Conservation (phyloP, 1,139 yeast genomes). For the Pichia sp. region DNA sequence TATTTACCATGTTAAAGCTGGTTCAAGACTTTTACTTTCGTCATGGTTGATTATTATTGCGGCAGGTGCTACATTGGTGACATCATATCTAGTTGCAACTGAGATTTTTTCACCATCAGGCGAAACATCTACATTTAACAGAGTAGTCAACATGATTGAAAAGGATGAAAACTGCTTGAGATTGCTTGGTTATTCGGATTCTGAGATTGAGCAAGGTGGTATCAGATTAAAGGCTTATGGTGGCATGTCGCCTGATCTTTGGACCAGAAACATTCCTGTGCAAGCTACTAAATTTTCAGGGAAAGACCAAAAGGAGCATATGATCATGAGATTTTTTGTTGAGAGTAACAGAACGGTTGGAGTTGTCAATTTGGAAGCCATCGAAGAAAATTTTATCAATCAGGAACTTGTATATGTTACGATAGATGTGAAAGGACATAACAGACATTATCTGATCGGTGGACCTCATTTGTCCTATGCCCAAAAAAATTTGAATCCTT, state of each 20-base stretch:
- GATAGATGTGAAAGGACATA: slow-evolving; percentile 68
- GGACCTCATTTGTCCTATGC: slow-evolving; percentile 26
- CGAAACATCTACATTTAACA: slow-evolving; percentile 83
- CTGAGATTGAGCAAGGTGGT: slow-evolving; percentile 30
- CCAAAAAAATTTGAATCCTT: slow-evolving; percentile 22
- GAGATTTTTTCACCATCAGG: slow-evolving; percentile 87
- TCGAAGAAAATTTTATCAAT: slow-evolving; percentile 59
- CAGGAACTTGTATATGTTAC: slow-evolving; percentile 73
- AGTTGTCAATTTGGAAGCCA: slow-evolving; percentile 72
- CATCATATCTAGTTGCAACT: slow-evolving; percentile 68
- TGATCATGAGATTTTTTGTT: slow-evolving; percentile 82
- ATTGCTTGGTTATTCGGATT: slow-evolving; percentile 47
- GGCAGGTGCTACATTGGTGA: slow-evolving; percentile 61
- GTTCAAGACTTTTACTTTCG: slow-evolving; percentile 58
- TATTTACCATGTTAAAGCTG: slow-evolving; percentile 42
- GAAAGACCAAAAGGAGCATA: slow-evolving; percentile 71
- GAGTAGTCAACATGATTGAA: slow-evolving; percentile 75
- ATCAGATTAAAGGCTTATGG: slow-evolving; percentile 77
- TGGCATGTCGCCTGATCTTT: slow-evolving; percentile 60
- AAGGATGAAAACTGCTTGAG: slow-evolving; percentile 58
- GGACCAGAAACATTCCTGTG: slow-evolving; percentile 88
- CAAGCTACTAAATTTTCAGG: slow-evolving; percentile 39
- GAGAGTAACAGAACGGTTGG: slow-evolving; percentile 62
- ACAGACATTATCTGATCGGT: slow-evolving; percentile 66
- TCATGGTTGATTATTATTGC: slow-evolving; percentile 64